Conservation (phyloP, 495 filamentous ascomycete genomes). For the Penicillium atrosanguineum region DNA sequence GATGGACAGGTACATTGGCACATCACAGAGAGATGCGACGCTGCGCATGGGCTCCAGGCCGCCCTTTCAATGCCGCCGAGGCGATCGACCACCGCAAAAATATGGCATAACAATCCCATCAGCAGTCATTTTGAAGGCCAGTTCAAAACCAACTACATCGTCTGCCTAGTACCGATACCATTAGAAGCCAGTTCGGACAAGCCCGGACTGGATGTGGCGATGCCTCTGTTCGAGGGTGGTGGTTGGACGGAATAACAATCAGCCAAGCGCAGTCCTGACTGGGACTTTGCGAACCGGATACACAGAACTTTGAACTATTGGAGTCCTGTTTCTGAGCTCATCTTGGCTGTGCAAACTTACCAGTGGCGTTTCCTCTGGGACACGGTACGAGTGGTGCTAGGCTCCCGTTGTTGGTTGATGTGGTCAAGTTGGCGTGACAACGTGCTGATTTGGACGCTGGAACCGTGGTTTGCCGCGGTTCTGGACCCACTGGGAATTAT, state of each 20-base stretch:
- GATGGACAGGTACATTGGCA: conserved; percentile 12
- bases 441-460: not conserved
- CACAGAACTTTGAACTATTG: conserved; percentile 1
- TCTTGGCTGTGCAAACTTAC: not conserved
- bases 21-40: conserved; percentile 2
- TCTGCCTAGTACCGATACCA: not conserved
- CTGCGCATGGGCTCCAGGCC: not conserved
- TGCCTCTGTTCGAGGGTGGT: not conserved
- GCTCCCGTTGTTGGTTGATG: not conserved
- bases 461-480: not conserved
- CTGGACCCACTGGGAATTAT: not conserved
- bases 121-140: not conserved
- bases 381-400: not conserved
- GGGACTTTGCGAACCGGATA: conserved; percentile 5
- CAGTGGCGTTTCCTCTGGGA: not conserved
- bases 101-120: not conserved
- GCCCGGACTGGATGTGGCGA: not conserved
- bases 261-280: not conserved
- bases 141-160: not conserved
- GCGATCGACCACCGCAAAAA: conserved; percentile 4
- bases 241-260: not conserved
- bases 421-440: not conserved
- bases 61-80: not conserved
- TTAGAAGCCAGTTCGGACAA: not conserved
- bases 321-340: not conserved